These are phyloP conservation scores for Trichoderma sp. DNA, from an alignment of 2,329 filamentous ascomycete species.

Conservation along the genomic window DNA sequence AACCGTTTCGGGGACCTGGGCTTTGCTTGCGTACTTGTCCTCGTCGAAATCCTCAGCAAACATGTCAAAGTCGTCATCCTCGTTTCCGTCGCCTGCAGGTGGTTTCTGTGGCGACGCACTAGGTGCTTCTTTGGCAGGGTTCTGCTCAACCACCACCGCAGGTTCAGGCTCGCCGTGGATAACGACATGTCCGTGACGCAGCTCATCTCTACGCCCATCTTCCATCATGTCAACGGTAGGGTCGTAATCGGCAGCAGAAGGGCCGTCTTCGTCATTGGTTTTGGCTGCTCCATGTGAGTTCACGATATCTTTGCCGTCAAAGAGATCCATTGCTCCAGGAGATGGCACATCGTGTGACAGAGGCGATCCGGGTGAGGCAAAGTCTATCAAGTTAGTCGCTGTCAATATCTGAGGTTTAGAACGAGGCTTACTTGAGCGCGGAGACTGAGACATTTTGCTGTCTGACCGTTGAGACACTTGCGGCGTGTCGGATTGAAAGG, in stretches of 20 bases:
- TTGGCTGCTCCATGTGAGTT: constrained; percentile 52
- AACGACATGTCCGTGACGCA: constrained; percentile 56
- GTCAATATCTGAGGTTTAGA: not conserved
- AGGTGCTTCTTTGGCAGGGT: constrained; percentile 31
- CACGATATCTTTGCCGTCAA: constrained; percentile 64
- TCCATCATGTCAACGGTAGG: constrained; percentile 85
- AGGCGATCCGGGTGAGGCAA: constrained; percentile 42
- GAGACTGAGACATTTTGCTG: constrained; percentile 42
- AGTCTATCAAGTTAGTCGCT: constrained; percentile 32
- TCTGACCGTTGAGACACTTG: constrained; percentile 29
- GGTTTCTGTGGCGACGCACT: constrained; percentile 21
- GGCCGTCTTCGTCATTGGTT: constrained; percentile 59
- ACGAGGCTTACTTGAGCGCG: constrained; percentile 44
- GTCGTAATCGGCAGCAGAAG: constrained; percentile 91
- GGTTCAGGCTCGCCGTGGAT: constrained; percentile 44
- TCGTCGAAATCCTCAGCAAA: constrained; percentile 79
- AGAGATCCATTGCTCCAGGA: constrained; percentile 59
- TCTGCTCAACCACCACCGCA: constrained; percentile 23
- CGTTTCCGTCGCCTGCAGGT: constrained; percentile 47
- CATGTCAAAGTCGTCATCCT: constrained; percentile 76
- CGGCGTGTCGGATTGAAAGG: constrained; percentile 45
- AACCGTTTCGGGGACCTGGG: constrained; percentile 35
- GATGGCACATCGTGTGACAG: constrained; percentile 52
- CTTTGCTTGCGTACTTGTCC: constrained; percentile 58
- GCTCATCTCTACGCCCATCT: constrained; percentile 68